These are phyloP conservation scores for Globisporangium middletonii DNA, from an alignment of 352 stramenopile genomes.

Conservation along the genomic window DNA sequence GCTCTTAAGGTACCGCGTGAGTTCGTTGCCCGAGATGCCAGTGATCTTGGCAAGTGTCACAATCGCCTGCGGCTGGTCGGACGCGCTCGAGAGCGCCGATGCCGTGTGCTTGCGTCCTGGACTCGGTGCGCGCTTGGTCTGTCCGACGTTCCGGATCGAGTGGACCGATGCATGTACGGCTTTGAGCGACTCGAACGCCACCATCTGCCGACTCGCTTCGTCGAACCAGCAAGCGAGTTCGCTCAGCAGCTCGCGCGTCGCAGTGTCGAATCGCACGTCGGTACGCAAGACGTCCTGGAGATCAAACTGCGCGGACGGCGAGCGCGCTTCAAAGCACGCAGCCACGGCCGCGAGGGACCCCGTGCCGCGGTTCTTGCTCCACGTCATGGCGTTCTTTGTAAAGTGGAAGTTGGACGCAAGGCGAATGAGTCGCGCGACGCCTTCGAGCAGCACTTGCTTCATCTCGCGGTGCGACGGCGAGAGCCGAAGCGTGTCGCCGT, in stretches of 20 bases:
- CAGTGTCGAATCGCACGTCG: conserved; percentile 34
- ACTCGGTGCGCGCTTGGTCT: not conserved
- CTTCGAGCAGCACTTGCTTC: conserved; percentile 46
- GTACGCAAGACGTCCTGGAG: conserved; percentile 40
- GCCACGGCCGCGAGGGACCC: conserved; percentile 28
- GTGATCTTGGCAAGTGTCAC: conserved; percentile 24
- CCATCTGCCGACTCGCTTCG: conserved; percentile 45
- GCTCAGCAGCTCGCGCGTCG: conserved; percentile 22
- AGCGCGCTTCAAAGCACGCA: conserved; percentile 22
- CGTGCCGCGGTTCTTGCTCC: conserved; percentile 43
- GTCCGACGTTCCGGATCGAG: conserved; percentile 14
- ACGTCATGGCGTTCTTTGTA: conserved; percentile 49
- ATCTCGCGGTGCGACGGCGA: conserved; percentile 40
- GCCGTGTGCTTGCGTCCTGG: not conserved
- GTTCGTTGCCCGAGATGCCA: conserved; percentile 27
- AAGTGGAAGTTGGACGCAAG: conserved; percentile 60
- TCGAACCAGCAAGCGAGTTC: conserved; percentile 42
- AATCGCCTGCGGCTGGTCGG: not conserved
- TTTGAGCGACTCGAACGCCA: conserved; percentile 47
- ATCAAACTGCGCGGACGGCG: conserved; percentile 27
- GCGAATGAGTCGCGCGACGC: conserved; percentile 41
- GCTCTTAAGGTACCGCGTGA: conserved; percentile 39
- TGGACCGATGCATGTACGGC: conserved; percentile 43
- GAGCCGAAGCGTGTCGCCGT: conserved; percentile 29
- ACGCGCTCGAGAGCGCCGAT: not conserved